These are phyloP conservation scores for Candida saitoana DNA, from an alignment of 805 yeast genomes.

Conservation along the genomic window DNA sequence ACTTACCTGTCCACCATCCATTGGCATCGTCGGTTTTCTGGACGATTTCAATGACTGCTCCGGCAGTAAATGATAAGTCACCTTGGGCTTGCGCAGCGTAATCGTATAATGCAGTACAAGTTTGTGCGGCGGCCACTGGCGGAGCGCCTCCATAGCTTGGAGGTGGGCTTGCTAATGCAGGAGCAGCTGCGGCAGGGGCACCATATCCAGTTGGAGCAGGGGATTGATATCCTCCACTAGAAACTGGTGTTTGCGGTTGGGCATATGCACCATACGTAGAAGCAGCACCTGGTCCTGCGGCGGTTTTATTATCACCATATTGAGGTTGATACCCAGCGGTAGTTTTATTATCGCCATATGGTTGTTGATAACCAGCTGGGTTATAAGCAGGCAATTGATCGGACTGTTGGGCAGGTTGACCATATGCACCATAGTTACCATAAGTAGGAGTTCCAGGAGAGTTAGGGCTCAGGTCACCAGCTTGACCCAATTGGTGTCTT, in stretches of 20 bases:
- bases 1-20: conserved; percentile 97
- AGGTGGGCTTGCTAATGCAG: conserved; percentile 16
- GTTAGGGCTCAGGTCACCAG: conserved; percentile 14
- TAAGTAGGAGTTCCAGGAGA: conserved; percentile 12
- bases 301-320: conserved; percentile 7
- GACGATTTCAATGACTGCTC: conserved; percentile 77
- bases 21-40: conserved; percentile 79
- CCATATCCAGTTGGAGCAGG: conserved; percentile 15
- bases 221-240: conserved; percentile 14
- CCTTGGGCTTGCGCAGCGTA: conserved; percentile 92
- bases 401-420: conserved; percentile 16
- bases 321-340: conserved; percentile 20
- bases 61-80: conserved; percentile 83
- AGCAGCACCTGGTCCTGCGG: conserved; percentile 5
- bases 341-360: conserved; percentile 24
- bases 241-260: conserved; percentile 13
- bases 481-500: conserved; percentile 40
- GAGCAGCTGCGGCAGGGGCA: conserved; percentile 15
- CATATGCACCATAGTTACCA: conserved; percentile 9
- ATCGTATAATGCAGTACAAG: conserved; percentile 88
- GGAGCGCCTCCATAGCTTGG: conserved; percentile 30
- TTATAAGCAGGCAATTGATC: conserved; percentile 35
- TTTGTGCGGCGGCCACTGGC: conserved; percentile 37
- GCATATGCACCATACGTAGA: conserved; percentile 14
- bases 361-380: conserved; percentile 21